Evolutionary conservation across 2,329 filamentous ascomycete species (phyloP).

Genomic region (Colletotrichum ledebouriae): DNA sequence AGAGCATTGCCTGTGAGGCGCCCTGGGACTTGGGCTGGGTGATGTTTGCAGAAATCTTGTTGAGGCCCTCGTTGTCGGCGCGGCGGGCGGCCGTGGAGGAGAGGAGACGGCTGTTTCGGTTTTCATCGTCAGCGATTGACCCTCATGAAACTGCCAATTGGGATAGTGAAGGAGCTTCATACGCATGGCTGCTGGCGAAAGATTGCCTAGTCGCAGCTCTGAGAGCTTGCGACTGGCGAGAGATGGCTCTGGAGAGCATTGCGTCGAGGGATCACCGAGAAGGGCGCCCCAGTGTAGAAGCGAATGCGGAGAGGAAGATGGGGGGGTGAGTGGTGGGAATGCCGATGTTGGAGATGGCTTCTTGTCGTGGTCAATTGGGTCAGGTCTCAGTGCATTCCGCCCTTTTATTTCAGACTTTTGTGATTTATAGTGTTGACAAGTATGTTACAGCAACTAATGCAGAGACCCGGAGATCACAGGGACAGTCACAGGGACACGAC

Average conservation of each 20-base stretch:
- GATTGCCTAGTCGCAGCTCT: constrained; percentile 44
- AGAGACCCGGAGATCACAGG: constrained; percentile 47
- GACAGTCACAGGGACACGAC: constrained; percentile 49
- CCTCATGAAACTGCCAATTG: neutral
- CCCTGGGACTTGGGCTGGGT: constrained; percentile 99
- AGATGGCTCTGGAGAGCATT: constrained; percentile 45
- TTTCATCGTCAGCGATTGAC: constrained; percentile 26
- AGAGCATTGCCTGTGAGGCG: constrained; percentile 98
- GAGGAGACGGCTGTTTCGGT: constrained; percentile 60
- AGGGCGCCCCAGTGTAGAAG: constrained; percentile 10
- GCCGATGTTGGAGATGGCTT: neutral
- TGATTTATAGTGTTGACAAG: neutral
- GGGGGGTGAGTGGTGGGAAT: constrained; percentile 12
- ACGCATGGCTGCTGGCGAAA: constrained; percentile 44
- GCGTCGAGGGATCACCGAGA: constrained; percentile 34
- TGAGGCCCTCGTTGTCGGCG: constrained; percentile 74
- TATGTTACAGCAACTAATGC: constrained; percentile 43
- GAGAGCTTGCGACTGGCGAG: constrained; percentile 45
- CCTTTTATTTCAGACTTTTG: constrained; percentile 16
- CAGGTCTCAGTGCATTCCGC: constrained; percentile 13
- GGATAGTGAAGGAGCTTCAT: constrained; percentile 14
- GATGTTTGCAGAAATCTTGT: constrained; percentile 86
- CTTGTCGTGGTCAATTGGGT: constrained; percentile 9
- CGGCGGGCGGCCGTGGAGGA: constrained; percentile 63
- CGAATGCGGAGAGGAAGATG: constrained; percentile 13